Conservation (phyloP, 2,329 filamentous ascomycete genomes). For the Verticillium longisporum region DNA sequence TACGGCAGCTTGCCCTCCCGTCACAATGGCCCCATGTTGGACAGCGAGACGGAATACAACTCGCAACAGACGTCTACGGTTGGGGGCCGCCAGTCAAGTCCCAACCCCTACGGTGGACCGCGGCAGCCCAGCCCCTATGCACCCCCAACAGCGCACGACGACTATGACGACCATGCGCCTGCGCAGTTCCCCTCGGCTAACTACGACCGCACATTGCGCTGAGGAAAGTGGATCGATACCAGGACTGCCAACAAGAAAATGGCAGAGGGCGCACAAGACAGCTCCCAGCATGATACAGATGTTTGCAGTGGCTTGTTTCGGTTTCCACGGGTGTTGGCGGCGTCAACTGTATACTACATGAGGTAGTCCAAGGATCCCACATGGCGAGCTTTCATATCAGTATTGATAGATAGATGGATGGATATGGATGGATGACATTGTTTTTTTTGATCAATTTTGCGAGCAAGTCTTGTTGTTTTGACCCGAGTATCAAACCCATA, state of each 20-base stretch:
- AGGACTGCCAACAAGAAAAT: neutral
- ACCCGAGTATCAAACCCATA: neutral
- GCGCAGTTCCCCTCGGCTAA: constrained; percentile 50
- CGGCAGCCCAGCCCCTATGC: constrained; percentile 21
- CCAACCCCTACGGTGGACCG: constrained; percentile 7
- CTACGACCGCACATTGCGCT: constrained; percentile 38
- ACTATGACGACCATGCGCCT: constrained; percentile 38
- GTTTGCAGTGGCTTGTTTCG: constrained; percentile 1
- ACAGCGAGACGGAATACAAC: constrained; percentile 43
- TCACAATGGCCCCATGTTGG: constrained; percentile 35
- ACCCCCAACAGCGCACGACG: constrained; percentile 28
- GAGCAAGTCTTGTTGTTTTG: neutral
- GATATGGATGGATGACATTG: neutral
- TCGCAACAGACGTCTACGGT: constrained; percentile 24
- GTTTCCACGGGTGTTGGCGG: constrained; percentile 14
- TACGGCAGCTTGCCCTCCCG: constrained; percentile 30
- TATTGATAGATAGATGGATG: constrained; percentile 2
- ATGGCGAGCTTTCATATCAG: constrained; percentile 11
- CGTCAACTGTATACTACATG: constrained; percentile 13
- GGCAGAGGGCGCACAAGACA: neutral
- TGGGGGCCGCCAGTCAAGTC: constrained; percentile 19
- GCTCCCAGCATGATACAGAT: neutral
- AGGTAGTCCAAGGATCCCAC: constrained; percentile 14
- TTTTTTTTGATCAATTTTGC: neutral
- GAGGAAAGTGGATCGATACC: neutral